phyloP scores from a whole-genome alignment of 352 stramenopile genomes.

The Globisporangium echinulatum region DNA sequence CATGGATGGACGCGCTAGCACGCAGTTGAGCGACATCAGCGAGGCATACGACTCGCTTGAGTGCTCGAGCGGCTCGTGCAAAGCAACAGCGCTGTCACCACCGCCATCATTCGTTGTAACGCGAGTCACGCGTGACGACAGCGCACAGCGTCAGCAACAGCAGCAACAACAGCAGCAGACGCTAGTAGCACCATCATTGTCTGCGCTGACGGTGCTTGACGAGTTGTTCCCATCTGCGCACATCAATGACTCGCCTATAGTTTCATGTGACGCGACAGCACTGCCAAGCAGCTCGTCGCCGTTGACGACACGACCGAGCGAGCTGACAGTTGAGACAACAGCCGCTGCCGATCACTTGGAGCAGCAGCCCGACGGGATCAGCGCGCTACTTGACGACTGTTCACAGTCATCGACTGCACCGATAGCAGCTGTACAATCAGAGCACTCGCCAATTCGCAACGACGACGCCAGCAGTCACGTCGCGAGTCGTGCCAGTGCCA shows the following conservation, averaged over 20 bases:
- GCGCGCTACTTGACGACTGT: neutral
- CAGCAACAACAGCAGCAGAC: neutral
- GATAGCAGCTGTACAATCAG: neutral
- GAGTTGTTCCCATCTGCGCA: constrained; percentile 1
- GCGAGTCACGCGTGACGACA: no score
- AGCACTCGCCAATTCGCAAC: neutral
- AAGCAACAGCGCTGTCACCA: neutral
- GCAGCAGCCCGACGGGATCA: neutral
- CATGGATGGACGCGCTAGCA: constrained; percentile 16
- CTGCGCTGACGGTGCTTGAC: constrained; percentile 1
- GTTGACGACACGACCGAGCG: no score
- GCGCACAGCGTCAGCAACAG: neutral
- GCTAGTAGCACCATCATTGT: neutral
- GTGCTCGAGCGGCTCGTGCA: neutral
- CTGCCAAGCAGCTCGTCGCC: neutral
- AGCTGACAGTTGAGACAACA: neutral
- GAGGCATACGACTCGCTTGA: neutral
- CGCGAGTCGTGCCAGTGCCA: no score
- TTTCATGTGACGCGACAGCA: neutral
- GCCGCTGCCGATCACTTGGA: neutral
- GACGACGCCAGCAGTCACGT: no score
- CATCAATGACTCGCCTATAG: neutral
- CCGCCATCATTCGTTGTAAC: neutral
- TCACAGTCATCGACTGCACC: neutral
- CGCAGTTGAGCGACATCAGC: constrained; percentile 1